Evolutionary conservation across 2,329 filamentous ascomycete species (phyloP).

Genomic region (Aureobasidium subglaciale): DNA sequence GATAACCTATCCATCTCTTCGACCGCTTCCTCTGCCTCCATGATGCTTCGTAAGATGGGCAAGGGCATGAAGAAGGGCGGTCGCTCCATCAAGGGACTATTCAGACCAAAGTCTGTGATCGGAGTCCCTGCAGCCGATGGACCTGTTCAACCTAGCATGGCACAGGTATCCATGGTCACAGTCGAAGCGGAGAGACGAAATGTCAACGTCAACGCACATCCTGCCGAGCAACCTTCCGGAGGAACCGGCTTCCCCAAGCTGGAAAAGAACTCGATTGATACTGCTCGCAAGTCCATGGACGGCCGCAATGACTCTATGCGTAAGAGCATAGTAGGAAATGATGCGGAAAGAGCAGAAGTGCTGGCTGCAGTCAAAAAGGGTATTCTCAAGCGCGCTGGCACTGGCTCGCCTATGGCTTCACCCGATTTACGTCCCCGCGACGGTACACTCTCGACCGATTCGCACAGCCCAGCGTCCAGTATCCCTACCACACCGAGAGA

Average conservation of each 20-base stretch:
- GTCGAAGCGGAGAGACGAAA: conserved; percentile 86
- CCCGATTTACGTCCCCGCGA: conserved; percentile 61
- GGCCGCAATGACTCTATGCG: conserved; percentile 57
- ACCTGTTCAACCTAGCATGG: conserved; percentile 57
- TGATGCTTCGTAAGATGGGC: conserved; percentile 98
- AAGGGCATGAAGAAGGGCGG: conserved; percentile 95
- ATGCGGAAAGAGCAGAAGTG: conserved; percentile 83
- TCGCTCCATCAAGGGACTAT: conserved; percentile 84
- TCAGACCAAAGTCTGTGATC: conserved; percentile 86
- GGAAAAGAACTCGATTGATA: conserved; percentile 74
- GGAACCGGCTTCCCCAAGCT: conserved; percentile 78
- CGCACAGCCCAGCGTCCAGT: conserved; percentile 77
- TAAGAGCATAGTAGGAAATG: conserved; percentile 86
- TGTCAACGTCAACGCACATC: conserved; percentile 68
- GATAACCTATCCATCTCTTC: conserved; percentile 92
- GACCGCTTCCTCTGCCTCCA: conserved; percentile 79
- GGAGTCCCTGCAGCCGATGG: conserved; percentile 67
- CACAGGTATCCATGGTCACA: conserved; percentile 91
- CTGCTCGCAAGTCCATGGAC: conserved; percentile 34
- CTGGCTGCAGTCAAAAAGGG: conserved; percentile 90
- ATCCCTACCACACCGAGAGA: conserved; percentile 83
- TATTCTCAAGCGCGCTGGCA: conserved; percentile 74
- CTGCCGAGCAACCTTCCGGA: conserved; percentile 59
- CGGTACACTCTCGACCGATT: conserved; percentile 51
- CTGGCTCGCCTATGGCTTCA: conserved; percentile 59